These are phyloP conservation scores for Yarrowia divulgata DNA, from an alignment of 805 yeast species.

Conservation along the genomic window DNA sequence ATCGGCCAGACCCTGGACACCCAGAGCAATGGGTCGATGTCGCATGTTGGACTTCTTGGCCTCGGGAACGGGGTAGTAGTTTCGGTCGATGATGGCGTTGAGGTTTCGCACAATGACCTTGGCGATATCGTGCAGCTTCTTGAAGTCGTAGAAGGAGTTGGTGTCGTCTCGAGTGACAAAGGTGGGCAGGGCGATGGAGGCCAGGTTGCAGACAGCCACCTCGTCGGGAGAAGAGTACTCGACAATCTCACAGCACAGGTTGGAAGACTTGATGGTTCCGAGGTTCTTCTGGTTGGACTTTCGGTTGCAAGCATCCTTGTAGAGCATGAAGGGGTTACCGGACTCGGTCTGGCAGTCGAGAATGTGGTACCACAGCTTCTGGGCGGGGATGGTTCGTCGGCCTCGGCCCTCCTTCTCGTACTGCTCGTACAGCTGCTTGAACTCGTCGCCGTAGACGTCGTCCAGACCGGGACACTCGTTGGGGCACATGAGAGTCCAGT, in stretches of 20 bases:
- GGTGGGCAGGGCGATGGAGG: slow-evolving; percentile 86
- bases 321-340: slow-evolving; percentile 93
- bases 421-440: slow-evolving; percentile 69
- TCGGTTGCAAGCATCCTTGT: slow-evolving; percentile 87
- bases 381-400: slow-evolving; percentile 75
- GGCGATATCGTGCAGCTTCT: slow-evolving; percentile 73
- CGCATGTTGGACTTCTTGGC: slow-evolving; percentile 78
- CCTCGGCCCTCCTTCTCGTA: slow-evolving; percentile 78
- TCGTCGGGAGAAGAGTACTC: slow-evolving; percentile 93
- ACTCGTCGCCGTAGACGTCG: slow-evolving; percentile 86
- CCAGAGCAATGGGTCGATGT: slow-evolving; percentile 94
- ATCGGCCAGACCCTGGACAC: slow-evolving; percentile 98
- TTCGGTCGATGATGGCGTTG: slow-evolving; percentile 83
- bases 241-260: slow-evolving; percentile 91
- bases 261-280: slow-evolving; percentile 91
- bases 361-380: slow-evolving; percentile 88
- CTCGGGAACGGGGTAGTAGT: slow-evolving; percentile 80
- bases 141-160: slow-evolving; percentile 69
- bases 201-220: slow-evolving; percentile 94
- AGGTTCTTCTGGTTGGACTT: slow-evolving; percentile 91
- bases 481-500: slow-evolving; percentile 92
- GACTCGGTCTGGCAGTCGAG: slow-evolving; percentile 94
- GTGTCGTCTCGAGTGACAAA: slow-evolving; percentile 63
- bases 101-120: slow-evolving; percentile 82
- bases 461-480: slow-evolving; percentile 84